A percentile compares a stretch with the other conserved stretches of the same genome.
These are phyloP conservation scores for Diaporthe destruens DNA, from an alignment of 2,329 filamentous ascomycete genomes.

Conservation along the genomic window DNA sequence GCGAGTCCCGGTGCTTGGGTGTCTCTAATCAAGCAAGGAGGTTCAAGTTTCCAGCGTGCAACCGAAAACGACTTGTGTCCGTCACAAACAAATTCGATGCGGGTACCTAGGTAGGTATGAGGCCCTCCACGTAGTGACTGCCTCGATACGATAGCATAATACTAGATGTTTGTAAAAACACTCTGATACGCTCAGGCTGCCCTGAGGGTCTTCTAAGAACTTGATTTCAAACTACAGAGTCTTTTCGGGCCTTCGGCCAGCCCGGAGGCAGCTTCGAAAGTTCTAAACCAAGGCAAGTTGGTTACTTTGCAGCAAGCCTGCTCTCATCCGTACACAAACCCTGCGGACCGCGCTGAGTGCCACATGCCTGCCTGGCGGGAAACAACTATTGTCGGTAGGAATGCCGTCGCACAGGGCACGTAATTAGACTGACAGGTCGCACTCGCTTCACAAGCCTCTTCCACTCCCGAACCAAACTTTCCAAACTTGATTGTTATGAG, in stretches of 20 bases:
- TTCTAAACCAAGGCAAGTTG: background rate
- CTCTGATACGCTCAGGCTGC: too few relatives aligned
- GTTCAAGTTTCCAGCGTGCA: background rate
- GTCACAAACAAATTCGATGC: too few relatives aligned
- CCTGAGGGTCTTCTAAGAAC: background rate
- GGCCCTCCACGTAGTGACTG: too few relatives aligned
- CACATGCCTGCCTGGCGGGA: background rate
- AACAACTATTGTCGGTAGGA: background rate
- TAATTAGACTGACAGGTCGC: background rate
- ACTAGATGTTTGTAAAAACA: too few relatives aligned
- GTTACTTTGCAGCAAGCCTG: background rate
- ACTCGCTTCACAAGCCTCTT: slow-evolving; percentile 3
- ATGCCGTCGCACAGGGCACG: background rate
- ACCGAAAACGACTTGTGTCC: background rate
- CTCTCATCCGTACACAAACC: background rate
- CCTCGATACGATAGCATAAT: too few relatives aligned
- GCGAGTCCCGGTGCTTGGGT: background rate
- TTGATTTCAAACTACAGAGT: background rate
- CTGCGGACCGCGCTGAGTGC: background rate
- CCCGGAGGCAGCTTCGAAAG: too few relatives aligned
- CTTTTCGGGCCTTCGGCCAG: background rate
- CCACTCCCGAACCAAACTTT: background rate
- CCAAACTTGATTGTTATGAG: background rate
- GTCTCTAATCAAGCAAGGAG: background rate
- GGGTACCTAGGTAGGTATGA: background rate